Conservation (phyloP, 2,329 filamentous ascomycete species). For the Fusarium penzigii region DNA sequence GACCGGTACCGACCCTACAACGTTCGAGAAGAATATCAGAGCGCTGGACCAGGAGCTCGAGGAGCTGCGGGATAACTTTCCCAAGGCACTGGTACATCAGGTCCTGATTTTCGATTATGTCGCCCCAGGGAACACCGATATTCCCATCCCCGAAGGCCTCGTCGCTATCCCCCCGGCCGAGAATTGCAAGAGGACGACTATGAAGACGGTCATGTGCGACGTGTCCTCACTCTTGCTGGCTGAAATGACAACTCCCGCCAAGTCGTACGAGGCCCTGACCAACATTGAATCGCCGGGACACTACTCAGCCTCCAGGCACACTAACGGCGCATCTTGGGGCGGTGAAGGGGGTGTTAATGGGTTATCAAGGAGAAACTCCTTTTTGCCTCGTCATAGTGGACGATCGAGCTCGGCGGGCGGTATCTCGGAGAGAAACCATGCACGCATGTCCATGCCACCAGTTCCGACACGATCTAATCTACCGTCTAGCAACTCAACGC, state of each 20-base stretch:
- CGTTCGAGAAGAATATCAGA: constrained; percentile 58
- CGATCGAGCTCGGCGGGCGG: constrained; percentile 57
- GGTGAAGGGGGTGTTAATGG: constrained; percentile 40
- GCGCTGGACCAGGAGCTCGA: constrained; percentile 68
- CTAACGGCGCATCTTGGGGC: constrained; percentile 45
- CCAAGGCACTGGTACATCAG: constrained; percentile 75
- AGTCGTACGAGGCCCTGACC: constrained; percentile 70
- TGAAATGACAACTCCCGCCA: constrained; percentile 74
- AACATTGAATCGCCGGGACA: constrained; percentile 76
- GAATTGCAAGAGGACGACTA: constrained; percentile 73
- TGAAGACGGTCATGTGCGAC: constrained; percentile 79
- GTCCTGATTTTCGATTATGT: constrained; percentile 78
- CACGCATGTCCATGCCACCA: constrained; percentile 83
- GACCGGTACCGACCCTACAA: constrained; percentile 50
- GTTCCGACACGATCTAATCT: constrained; percentile 49
- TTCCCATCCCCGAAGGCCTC: constrained; percentile 67
- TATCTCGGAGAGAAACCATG: constrained; percentile 58
- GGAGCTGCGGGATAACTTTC: constrained; percentile 69
- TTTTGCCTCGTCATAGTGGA: constrained; percentile 42
- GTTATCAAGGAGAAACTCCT: constrained; percentile 54
- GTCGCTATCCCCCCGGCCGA: constrained; percentile 68
- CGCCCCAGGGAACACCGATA: constrained; percentile 46
- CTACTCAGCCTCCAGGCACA: constrained; percentile 39
- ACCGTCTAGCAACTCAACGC: constrained; percentile 47
- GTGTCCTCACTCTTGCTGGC: constrained; percentile 72